phyloP scores from a whole-genome alignment of 2,329 filamentous ascomycete genomes.

The Keithomyces neogunnii region DNA sequence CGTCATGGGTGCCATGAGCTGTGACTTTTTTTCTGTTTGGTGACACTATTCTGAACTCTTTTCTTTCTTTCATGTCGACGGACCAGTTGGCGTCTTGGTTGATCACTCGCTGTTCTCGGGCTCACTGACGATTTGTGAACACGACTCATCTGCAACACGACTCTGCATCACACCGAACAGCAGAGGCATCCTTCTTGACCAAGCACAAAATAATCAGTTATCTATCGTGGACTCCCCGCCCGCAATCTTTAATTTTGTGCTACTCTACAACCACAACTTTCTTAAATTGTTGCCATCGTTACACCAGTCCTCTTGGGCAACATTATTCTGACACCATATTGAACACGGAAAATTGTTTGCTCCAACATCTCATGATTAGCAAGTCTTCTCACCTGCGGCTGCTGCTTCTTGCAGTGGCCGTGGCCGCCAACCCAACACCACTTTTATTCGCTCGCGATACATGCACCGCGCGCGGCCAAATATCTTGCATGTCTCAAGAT shows the following conservation, averaged over 20 bases:
- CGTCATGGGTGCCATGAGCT: too few species aligned
- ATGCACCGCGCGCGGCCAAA: slow-evolving; percentile 42
- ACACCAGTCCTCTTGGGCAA: too few species aligned
- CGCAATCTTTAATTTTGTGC: not conserved
- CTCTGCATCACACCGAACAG: not conserved
- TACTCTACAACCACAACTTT: too few species aligned
- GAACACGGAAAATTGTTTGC: not conserved
- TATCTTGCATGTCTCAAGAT: slow-evolving; percentile 39
- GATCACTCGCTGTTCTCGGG: not conserved
- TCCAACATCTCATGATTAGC: not conserved
- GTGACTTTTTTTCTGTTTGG: too few species aligned
- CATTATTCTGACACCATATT: not conserved
- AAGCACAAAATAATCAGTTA: not conserved
- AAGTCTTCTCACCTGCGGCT: slow-evolving; percentile 7
- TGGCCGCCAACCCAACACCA: slow-evolving; percentile 10
- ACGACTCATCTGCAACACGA: not conserved
- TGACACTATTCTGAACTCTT: too few species aligned
- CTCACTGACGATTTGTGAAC: not conserved
- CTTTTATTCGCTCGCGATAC: slow-evolving; percentile 36
- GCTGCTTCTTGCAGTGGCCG: slow-evolving; percentile 6
- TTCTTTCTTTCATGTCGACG: too few species aligned
- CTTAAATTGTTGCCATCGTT: too few species aligned
- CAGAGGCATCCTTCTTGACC: too few species aligned
- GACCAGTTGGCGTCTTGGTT: too few species aligned
- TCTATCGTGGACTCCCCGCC: too few species aligned